Base-by-base conservation (phyloP, 768 basidiomycete species). In the Cystofilobasidium macerans region DNA sequence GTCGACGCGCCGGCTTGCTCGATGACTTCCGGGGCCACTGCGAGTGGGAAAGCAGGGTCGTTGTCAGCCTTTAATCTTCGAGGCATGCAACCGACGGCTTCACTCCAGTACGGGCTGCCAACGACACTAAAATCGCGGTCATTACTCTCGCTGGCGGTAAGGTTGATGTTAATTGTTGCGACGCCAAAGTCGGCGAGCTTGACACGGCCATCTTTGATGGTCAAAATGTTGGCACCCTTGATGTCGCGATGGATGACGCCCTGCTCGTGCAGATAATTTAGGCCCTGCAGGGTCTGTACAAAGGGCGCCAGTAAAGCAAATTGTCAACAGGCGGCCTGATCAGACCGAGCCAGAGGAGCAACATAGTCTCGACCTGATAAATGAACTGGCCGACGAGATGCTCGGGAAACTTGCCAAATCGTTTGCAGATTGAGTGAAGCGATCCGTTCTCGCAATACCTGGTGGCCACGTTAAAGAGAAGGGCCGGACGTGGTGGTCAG, bases 161-260 rank as follows among this genome's bases (percentile, higher is more conserved):
- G 58, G 18, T 58, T 82, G 28, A 85, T 85, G 14, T 83, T 85
- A 14, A 84, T 86, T 62, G 86, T 86, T 14, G 92, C 91, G 24
- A 99, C 95, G 59, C 95, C 95, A 73, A 99, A 99, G 77, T 99
- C 95, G 16, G 95, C 95, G n/a, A 99, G 82, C 77, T 98, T 99
- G 67, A 99, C 93, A 26, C 86, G 87, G 9, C 95, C 95, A 78
- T 97, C 94, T 78, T 99, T 99, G 75, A 95, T 97, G 24, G 95
- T 97, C 53, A 99, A 80, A 73, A 99, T 95, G 70, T 99, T 99
- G 18, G 95, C 94, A 40, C 95, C 95, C 76, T 99, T 99, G 79
- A 99, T 98, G 72, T 99, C 95, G 36, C 95, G 83, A 75, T 99
- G 95, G 71, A 99, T 97, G 69, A 99, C 95, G 80, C 95, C 95